Percentiles rank a stretch among this genome's conserved stretches.
Evolutionary conservation across 495 filamentous ascomycete species (phyloP).

Genomic region (Melanomma pulvis-pyrius): DNA sequence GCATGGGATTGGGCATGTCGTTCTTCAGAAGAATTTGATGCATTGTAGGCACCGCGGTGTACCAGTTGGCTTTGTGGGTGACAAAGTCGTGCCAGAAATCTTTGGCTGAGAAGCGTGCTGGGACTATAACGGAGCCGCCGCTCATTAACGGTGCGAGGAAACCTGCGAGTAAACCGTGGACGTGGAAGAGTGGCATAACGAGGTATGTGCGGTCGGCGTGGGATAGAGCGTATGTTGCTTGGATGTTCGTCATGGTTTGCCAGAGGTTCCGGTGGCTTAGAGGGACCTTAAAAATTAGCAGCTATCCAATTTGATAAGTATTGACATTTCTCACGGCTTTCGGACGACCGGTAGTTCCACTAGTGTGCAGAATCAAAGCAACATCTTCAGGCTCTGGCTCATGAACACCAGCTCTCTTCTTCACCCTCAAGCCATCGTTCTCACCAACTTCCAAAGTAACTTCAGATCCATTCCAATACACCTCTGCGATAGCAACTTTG

Average conservation of each 20-base stretch:
- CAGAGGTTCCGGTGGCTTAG: slow-evolving; percentile 20
- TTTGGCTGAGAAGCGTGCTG: slow-evolving; percentile 52
- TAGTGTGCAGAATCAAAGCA: slow-evolving; percentile 26
- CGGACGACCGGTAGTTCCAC: slow-evolving; percentile 24
- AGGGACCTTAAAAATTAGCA: slow-evolving; percentile 9
- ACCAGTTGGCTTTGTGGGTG: slow-evolving; percentile 49
- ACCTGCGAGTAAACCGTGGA: slow-evolving; percentile 22
- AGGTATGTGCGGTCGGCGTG: slow-evolving; percentile 18
- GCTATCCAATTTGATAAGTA: not conserved
- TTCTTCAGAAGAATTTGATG: slow-evolving; percentile 49
- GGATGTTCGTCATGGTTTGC: slow-evolving; percentile 20
- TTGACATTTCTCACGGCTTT: slow-evolving; percentile 22
- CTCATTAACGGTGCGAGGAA: slow-evolving; percentile 37
- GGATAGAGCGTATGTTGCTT: slow-evolving; percentile 21
- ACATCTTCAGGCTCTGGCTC: slow-evolving; percentile 16
- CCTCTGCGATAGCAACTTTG: slow-evolving; percentile 25
- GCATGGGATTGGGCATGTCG: slow-evolving; percentile 51
- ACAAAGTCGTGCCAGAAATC: slow-evolving; percentile 55
- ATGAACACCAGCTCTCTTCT: slow-evolving; percentile 16
- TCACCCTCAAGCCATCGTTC: slow-evolving; percentile 18
- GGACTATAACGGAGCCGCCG: slow-evolving; percentile 47
- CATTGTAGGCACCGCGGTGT: slow-evolving; percentile 56
- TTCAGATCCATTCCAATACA: slow-evolving; percentile 24
- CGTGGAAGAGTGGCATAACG: slow-evolving; percentile 32
- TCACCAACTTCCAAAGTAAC: slow-evolving; percentile 18